Evolutionary conservation across 1,139 yeast species (phyloP).

Genomic region (Scheffersomyces lignicola): DNA sequence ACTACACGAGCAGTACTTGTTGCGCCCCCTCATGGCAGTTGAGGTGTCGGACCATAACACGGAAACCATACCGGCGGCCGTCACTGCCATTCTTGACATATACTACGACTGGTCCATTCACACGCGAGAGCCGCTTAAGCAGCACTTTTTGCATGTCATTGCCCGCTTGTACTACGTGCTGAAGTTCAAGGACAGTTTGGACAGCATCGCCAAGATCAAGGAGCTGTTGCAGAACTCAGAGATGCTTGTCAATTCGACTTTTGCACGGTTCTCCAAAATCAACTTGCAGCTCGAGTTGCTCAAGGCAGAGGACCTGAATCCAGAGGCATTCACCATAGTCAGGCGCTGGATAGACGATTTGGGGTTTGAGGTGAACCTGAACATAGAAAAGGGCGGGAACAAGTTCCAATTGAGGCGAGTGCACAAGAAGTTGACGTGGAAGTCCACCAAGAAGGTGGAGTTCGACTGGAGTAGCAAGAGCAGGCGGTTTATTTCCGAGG

Average conservation of each 20-base stretch:
- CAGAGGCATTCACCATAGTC: neutral
- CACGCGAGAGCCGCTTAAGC: slow-evolving; percentile 8
- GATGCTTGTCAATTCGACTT: slow-evolving; percentile 2
- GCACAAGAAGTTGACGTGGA: neutral
- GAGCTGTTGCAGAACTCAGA: slow-evolving; percentile 2
- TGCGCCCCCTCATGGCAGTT: slow-evolving; percentile 50
- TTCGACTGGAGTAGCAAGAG: neutral
- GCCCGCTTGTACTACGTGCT: slow-evolving; percentile 1
- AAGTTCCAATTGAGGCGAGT: slow-evolving; percentile 1
- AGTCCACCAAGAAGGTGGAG: neutral
- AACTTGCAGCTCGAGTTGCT: slow-evolving; percentile 1
- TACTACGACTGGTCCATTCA: slow-evolving; percentile 65
- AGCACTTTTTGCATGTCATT: slow-evolving; percentile 1
- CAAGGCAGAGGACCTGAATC: neutral
- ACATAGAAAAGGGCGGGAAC: neutral
- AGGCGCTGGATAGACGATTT: neutral
- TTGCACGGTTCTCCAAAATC: slow-evolving; percentile 2
- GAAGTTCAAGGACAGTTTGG: slow-evolving; percentile 1
- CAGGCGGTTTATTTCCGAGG: neutral
- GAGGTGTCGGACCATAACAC: slow-evolving; percentile 56
- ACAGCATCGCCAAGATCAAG: neutral
- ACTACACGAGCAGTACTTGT: slow-evolving; percentile 55
- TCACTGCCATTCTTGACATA: slow-evolving; percentile 28
- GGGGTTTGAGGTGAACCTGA: slow-evolving; percentile 1
- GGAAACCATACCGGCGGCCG: neutral